A percentile compares a stretch with the other conserved stretches of the same genome.
phyloP scores from a whole-genome alignment of 768 basidiomycete species.

The Russula lepida region DNA sequence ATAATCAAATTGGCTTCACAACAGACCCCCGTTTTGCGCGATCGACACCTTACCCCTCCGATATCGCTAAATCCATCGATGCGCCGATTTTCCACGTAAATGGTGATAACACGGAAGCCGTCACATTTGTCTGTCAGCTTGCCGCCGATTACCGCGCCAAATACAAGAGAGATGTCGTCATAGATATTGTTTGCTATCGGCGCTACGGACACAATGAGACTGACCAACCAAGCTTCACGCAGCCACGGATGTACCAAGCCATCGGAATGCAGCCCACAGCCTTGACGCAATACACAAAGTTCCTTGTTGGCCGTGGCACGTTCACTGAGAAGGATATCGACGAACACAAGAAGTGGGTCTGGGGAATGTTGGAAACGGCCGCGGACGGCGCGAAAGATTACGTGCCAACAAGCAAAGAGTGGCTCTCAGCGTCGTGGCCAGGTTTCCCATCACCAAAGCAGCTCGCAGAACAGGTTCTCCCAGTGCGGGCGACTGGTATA shows the following conservation, averaged over 20 bases:
- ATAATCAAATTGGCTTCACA: slow-evolving; percentile 99
- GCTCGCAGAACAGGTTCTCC: slow-evolving; percentile 85
- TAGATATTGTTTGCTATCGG: slow-evolving; percentile 98
- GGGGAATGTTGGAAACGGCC: slow-evolving; percentile 97
- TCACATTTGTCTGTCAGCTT: slow-evolving; percentile 96
- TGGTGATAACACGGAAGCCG: slow-evolving; percentile 95
- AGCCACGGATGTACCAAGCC: slow-evolving; percentile 97
- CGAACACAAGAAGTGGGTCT: slow-evolving; percentile 99
- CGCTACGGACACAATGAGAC: slow-evolving; percentile 99
- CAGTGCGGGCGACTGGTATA: slow-evolving; percentile 81
- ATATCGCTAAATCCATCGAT: slow-evolving; percentile 97
- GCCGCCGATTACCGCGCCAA: slow-evolving; percentile 97
- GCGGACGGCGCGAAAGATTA: slow-evolving; percentile 93
- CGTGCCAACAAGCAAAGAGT: slow-evolving; percentile 88
- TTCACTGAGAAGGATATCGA: slow-evolving; percentile 96
- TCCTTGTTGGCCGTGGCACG: slow-evolving; percentile 81
- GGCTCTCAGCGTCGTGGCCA: slow-evolving; percentile 97
- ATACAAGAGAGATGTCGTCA: slow-evolving; percentile 97
- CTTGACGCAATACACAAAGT: slow-evolving; percentile 85
- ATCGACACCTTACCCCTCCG: slow-evolving; percentile 95
- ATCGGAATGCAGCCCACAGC: slow-evolving; percentile 92
- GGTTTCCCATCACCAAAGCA: slow-evolving; percentile 98
- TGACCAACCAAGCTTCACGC: slow-evolving; percentile 97
- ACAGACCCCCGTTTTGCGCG: slow-evolving; percentile 97
- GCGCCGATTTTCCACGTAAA: slow-evolving; percentile 99